These are phyloP conservation scores for Dentipellis fragilis DNA, from an alignment of 768 basidiomycete species.

Conservation along the genomic window DNA sequence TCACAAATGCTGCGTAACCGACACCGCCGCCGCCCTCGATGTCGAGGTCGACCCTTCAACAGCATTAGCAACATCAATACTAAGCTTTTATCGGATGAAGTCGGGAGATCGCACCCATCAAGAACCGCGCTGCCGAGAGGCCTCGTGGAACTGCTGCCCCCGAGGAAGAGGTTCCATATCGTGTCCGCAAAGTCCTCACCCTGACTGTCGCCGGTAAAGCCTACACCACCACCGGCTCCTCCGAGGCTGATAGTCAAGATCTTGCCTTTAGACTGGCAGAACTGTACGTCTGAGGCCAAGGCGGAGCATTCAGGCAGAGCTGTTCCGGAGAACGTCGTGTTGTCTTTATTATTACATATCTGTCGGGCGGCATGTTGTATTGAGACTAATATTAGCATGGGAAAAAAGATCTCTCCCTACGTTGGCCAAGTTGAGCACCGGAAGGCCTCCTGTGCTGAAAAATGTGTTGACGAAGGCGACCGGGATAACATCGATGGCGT, in stretches of 20 bases:
- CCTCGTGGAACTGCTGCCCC: slow-evolving; percentile 31
- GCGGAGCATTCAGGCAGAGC: slow-evolving; percentile 28
- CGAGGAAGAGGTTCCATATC: slow-evolving; percentile 38
- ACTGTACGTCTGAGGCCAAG: slow-evolving; percentile 31
- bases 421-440: slow-evolving; percentile 61
- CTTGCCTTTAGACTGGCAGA: slow-evolving; percentile 37
- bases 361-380: slow-evolving; percentile 11
- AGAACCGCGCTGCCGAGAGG: slow-evolving; percentile 37
- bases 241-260: slow-evolving; percentile 37
- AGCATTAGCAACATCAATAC: neutral
- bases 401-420: slow-evolving; percentile 24
- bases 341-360: slow-evolving; percentile 32
- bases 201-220: slow-evolving; percentile 28
- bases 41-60: slow-evolving; percentile 26
- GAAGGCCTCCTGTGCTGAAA: slow-evolving; percentile 50
- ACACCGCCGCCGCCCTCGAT: slow-evolving; percentile 26
- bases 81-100: neutral
- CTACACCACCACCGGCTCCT: slow-evolving; percentile 30
- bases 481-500: slow-evolving; percentile 59
- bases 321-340: slow-evolving; percentile 32
- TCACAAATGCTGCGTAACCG: slow-evolving; percentile 27
- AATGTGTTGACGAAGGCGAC: slow-evolving; percentile 61
- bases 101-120: slow-evolving; percentile 26
- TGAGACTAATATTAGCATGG: no score
- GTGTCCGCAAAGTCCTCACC: slow-evolving; percentile 26